Base-by-base conservation (phyloP, 83 land plant genomes). In the Isoetes engelmannii region DNA sequence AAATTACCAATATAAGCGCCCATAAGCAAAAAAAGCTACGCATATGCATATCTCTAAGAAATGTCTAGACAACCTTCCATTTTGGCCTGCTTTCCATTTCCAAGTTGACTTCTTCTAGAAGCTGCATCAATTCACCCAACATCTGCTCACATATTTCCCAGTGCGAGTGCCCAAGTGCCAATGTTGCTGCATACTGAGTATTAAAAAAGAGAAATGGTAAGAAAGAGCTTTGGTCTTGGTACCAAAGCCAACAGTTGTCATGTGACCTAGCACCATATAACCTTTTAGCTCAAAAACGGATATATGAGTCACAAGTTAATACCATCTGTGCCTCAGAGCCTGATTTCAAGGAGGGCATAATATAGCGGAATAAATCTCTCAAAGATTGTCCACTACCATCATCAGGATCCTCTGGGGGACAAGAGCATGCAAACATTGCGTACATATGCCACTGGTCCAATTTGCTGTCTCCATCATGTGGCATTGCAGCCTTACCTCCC, bases 381-480 rank as follows among this genome's bases (percentile, higher is more conserved):
- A 84, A 80, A 53, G 84, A 72, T 48, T 71, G 69, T n/a, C 67
- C 47, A 45, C 83, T 74, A 15, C 82, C 85, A 75, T 77, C 82
- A 61, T 85, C 92, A 62, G 80, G 76, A 67, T 75, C 81, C 77
- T 84, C 85, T 43, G 93, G 89, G 44, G 97, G 94, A 61, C 99
- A 91, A 9, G 99, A 86, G 72, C 97, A 95, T 60, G 86, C 89
- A 80, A 95, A 95, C 93, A 95, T 91, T 48, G 99, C 83, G 84
- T 89, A 95, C 86, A 95, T 79, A 41, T 88, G 86, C 99, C 99
- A 95, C 68, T 95, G 99, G 51, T 95, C 99, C 47, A 95, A 74
- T 65, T 91, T 91, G 68, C 81, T 84, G 60, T 95, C 99, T 63
- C 81, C 67, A 69, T 95, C 99, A 49, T 88, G 87, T 45, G 86